Evolutionary conservation across 2,329 filamentous ascomycete genomes (phyloP).

Genomic region (Alternaria metachromatica): DNA sequence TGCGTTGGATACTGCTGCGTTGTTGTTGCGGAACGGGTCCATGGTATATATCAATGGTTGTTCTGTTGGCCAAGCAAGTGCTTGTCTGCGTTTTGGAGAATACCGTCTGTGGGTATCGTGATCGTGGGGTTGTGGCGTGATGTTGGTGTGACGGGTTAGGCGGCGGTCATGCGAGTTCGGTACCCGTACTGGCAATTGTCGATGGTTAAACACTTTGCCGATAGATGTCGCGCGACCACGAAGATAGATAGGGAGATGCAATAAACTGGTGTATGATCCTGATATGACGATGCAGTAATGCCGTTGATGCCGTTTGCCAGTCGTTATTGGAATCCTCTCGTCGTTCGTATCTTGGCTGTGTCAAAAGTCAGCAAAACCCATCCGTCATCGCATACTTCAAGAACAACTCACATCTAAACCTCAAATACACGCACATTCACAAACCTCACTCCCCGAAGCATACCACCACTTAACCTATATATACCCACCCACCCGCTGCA

Average conservation of each 20-base stretch:
- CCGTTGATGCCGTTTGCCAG: not conserved
- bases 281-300: not conserved
- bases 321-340: not conserved
- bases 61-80: slow-evolving; percentile 3
- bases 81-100: too few relatives aligned
- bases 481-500: slow-evolving; percentile 4
- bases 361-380: not conserved
- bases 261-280: not conserved
- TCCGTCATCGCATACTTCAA: too few relatives aligned
- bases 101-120: slow-evolving; percentile 22
- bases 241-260: slow-evolving; percentile 4
- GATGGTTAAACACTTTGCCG: slow-evolving; percentile 29
- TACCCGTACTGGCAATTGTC: slow-evolving; percentile 8
- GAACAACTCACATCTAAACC: not conserved
- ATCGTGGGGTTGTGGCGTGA: slow-evolving; percentile 40
- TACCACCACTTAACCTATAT: not conserved
- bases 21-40: slow-evolving; percentile 28
- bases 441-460: not conserved
- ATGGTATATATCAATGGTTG: slow-evolving; percentile 17
- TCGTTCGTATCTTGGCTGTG: not conserved
- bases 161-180: slow-evolving; percentile 29
- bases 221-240: slow-evolving; percentile 18
- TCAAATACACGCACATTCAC: not conserved
- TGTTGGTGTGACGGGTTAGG: slow-evolving; percentile 36
- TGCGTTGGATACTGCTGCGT: slow-evolving; percentile 26